A percentile compares a stretch with the other conserved stretches of the same genome.
These are phyloP conservation scores for Straminergon stramineum DNA, from an alignment of 225 moss, liverwort and hornwort species.

Conservation along the genomic window DNA sequence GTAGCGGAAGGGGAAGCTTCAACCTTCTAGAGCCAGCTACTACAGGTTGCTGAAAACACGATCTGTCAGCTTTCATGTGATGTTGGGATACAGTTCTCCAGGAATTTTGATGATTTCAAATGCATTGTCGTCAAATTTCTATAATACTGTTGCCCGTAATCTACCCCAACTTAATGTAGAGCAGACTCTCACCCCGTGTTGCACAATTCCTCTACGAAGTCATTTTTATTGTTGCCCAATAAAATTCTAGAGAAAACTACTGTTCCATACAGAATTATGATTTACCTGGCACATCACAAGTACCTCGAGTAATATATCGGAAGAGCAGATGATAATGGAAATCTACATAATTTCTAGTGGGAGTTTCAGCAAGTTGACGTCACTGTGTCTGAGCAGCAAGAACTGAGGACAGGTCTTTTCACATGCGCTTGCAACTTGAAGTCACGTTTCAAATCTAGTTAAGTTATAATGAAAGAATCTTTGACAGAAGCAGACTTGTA, in stretches of 20 bases:
- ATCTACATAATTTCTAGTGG: not conserved
- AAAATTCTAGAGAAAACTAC: not conserved
- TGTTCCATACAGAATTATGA: not conserved
- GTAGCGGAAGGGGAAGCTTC: not conserved
- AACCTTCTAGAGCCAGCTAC: not conserved
- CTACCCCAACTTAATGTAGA: no score
- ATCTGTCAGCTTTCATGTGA: not conserved
- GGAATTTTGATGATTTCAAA: not conserved
- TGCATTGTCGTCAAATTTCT: not conserved
- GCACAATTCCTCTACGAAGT: not conserved
- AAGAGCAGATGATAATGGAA: not conserved
- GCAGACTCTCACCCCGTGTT: not conserved
- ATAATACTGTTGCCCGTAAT: rapidly evolving
- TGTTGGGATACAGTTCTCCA: no score
- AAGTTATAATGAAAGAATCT: not conserved
- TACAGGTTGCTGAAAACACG: not conserved
- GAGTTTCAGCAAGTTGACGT: not conserved
- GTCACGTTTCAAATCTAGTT: not conserved
- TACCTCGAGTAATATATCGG: not conserved
- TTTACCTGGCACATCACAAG: no score
- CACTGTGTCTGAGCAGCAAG: not conserved
- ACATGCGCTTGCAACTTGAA: not conserved
- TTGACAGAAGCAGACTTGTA: not conserved
- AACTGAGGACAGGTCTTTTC: not conserved
- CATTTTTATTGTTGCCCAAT: not conserved